phyloP scores from a whole-genome alignment of 192 early-diverging fungal genomes.

The Geranomyces michiganensis region DNA sequence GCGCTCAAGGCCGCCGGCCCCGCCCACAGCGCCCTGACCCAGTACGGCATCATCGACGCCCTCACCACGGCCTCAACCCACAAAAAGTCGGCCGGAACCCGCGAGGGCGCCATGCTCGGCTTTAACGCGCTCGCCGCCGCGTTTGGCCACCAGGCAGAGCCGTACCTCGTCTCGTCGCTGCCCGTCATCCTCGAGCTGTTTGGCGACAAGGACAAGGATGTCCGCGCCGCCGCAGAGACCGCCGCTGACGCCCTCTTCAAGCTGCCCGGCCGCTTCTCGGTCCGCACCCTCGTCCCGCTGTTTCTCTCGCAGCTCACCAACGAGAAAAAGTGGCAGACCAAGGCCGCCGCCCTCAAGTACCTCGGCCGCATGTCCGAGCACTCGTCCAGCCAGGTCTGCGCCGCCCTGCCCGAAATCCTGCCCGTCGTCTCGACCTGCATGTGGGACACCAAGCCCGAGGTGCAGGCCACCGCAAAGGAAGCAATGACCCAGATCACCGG shows the following conservation, averaged over 20 bases:
- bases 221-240: slow-evolving; percentile 45
- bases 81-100: slow-evolving; percentile 70
- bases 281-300: slow-evolving; percentile 62
- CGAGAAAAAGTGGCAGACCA: slow-evolving; percentile 77
- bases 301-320: slow-evolving; percentile 70
- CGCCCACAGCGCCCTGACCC: slow-evolving; percentile 57
- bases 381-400: slow-evolving; percentile 52
- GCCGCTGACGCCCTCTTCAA: slow-evolving; percentile 51
- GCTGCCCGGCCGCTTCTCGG: slow-evolving; percentile 44
- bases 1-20: slow-evolving; percentile 63
- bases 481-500: slow-evolving; percentile 70
- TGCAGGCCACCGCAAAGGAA: slow-evolving; percentile 64
- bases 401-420: slow-evolving; percentile 61
- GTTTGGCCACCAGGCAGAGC: slow-evolving; percentile 66
- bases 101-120: slow-evolving; percentile 65
- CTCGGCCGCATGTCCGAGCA: slow-evolving; percentile 49
- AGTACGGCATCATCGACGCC: slow-evolving; percentile 60
- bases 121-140: slow-evolving; percentile 59
- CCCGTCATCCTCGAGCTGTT: slow-evolving; percentile 61
- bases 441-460: slow-evolving; percentile 83
- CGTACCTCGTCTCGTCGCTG: slow-evolving; percentile 67
- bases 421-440: slow-evolving; percentile 74
- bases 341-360: slow-evolving; percentile 56
- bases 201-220: slow-evolving; percentile 55
- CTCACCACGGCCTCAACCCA: slow-evolving; percentile 62